These are phyloP conservation scores for Colletotrichum sp. DNA, from an alignment of 2,329 filamentous ascomycete species.

Conservation along the genomic window DNA sequence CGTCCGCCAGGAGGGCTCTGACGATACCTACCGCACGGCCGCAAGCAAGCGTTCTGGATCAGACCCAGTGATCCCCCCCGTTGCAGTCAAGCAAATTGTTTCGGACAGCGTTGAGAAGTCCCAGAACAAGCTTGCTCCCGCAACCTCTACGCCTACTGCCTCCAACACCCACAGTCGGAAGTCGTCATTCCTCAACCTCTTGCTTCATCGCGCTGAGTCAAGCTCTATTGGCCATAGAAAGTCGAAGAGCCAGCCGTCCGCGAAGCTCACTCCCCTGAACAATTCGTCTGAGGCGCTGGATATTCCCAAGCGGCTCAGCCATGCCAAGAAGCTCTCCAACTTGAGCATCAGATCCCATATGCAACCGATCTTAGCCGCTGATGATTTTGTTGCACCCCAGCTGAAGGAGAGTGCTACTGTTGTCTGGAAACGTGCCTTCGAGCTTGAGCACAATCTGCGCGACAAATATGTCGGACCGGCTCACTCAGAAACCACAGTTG, in stretches of 20 bases:
- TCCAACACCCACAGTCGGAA: neutral
- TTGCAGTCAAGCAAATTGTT: neutral
- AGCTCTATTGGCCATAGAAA: neutral
- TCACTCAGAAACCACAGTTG: neutral
- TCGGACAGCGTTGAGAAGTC: neutral
- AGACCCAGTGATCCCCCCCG: neutral
- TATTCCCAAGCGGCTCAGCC: neutral
- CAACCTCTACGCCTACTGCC: neutral
- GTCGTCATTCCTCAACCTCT: neutral
- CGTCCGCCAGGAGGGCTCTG: slow-evolving; percentile 18
- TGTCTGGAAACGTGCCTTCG: slow-evolving; percentile 31
- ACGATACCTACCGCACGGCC: slow-evolving; percentile 30
- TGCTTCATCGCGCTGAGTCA: neutral
- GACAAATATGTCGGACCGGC: neutral
- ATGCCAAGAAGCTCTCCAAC: slow-evolving; percentile 21
- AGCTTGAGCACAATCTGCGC: slow-evolving; percentile 24
- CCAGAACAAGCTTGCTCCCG: neutral
- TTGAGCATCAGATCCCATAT: slow-evolving; percentile 21
- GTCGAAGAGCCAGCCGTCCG: slow-evolving; percentile 9
- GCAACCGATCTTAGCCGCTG: neutral
- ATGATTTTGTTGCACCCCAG: slow-evolving; percentile 11
- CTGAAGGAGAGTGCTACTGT: slow-evolving; percentile 27
- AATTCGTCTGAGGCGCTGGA: neutral
- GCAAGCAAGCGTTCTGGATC: slow-evolving; percentile 18
- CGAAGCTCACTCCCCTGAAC: neutral